phyloP scores from a whole-genome alignment of 2,329 filamentous ascomycete species.

The Ophiostoma perfectum region DNA sequence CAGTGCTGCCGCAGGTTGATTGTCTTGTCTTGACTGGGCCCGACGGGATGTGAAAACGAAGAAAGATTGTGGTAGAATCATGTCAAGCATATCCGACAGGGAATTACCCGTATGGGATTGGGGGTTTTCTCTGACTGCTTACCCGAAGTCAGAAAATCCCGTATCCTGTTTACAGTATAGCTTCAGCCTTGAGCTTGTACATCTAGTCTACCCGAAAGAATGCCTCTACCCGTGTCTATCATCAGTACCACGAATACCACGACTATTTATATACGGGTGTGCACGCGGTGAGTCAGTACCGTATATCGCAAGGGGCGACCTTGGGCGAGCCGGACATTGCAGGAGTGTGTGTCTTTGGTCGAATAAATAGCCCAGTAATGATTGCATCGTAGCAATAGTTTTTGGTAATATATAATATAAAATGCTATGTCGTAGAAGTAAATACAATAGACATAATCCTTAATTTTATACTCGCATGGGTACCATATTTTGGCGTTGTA shows the following conservation, averaged over 20 bases:
- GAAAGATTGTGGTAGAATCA: neutral
- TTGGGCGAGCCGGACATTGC: slow-evolving; percentile 16
- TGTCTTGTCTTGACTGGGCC: neutral
- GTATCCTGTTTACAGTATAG: neutral
- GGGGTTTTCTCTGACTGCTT: neutral
- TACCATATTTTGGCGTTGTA: neutral
- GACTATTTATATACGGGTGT: neutral
- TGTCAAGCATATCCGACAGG: neutral
- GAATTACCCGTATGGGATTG: neutral
- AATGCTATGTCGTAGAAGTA: neutral
- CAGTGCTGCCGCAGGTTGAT: slow-evolving; percentile 14
- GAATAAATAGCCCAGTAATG: neutral
- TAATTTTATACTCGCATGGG: neutral
- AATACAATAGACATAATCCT: too few species aligned
- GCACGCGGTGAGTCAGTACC: neutral
- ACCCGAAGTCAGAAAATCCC: neutral
- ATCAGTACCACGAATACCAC: neutral
- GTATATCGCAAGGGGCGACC: neutral
- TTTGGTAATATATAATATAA: neutral
- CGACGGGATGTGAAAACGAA: neutral
- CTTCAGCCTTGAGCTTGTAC: neutral
- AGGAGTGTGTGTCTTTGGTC: slow-evolving; percentile 7
- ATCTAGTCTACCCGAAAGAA: neutral
- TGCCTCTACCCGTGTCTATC: neutral
- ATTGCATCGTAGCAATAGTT: too few species aligned